Percentiles rank a stretch among this genome's conserved stretches.
Conservation (phyloP, 179 eudicot genomes). For the Nepenthes alata region DNA sequence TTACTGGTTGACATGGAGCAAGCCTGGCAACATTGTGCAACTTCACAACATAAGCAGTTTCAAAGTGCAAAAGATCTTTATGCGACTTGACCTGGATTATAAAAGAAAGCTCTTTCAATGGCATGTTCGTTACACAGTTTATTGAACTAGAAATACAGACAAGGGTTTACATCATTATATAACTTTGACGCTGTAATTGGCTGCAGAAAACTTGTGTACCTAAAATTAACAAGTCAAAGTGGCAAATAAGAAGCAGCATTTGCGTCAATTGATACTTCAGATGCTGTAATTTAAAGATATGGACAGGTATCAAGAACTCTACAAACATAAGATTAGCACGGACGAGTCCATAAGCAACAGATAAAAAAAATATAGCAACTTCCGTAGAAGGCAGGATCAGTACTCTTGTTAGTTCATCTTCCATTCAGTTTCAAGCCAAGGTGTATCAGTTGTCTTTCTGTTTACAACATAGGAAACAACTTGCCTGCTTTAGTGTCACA, state of each 20-base stretch:
- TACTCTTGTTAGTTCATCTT: too few relatives aligned
- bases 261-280: not conserved
- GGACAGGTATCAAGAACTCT: too few relatives aligned
- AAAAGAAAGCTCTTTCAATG: not conserved
- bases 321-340: too few relatives aligned
- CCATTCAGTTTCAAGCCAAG: too few relatives aligned
- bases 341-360: too few relatives aligned
- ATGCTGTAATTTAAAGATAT: not conserved
- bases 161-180: constrained; percentile 64
- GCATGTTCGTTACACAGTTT: too few relatives aligned
- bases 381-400: too few relatives aligned
- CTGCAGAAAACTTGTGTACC: constrained; percentile 92
- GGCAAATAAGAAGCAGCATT: not conserved
- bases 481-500: too few relatives aligned
- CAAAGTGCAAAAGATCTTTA: constrained; percentile 83
- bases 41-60: constrained; percentile 95
- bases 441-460: too few relatives aligned
- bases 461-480: too few relatives aligned
- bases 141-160: too few relatives aligned
- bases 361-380: too few relatives aligned
- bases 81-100: constrained; percentile 62
- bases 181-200: constrained; percentile 82
- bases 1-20: constrained; percentile 78
- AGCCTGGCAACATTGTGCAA: constrained; percentile 83
- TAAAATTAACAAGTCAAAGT: constrained; percentile 21